phyloP scores from a whole-genome alignment of 441 rosid species.

The Corymbia citriodora region DNA sequence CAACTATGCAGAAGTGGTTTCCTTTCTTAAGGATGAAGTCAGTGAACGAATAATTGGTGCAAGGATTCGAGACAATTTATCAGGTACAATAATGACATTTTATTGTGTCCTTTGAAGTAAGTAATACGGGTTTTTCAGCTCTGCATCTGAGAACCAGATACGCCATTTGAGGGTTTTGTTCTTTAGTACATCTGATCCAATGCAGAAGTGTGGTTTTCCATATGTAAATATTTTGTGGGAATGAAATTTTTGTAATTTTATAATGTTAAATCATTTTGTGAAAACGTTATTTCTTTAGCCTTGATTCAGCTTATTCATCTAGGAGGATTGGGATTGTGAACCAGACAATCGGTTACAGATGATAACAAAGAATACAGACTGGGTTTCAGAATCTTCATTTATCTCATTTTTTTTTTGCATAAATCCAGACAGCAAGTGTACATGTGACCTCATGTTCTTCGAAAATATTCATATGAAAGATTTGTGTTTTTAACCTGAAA shows the following conservation, averaged over 20 bases:
- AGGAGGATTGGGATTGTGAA: not conserved
- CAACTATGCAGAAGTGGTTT: slow-evolving; percentile 89
- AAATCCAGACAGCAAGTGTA: not conserved
- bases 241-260: not conserved
- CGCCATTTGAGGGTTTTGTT: not conserved
- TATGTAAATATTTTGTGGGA: not conserved
- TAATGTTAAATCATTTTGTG: not conserved
- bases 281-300: not conserved
- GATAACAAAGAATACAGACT: not conserved
- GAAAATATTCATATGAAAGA: not conserved
- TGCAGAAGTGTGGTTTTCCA: not conserved
- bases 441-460: not conserved
- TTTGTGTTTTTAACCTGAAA: not conserved
- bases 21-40: slow-evolving; percentile 64
- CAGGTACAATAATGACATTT: slow-evolving; percentile 36
- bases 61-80: slow-evolving; percentile 65
- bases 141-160: not conserved
- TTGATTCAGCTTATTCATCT: not conserved
- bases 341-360: not conserved
- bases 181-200: not conserved
- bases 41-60: slow-evolving; percentile 62
- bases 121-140: not conserved
- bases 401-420: not conserved
- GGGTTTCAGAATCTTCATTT: not conserved
- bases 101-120: not conserved